Base-by-base conservation (phyloP, 2,329 filamentous ascomycete genomes). In the Bipolaris zeicola region DNA sequence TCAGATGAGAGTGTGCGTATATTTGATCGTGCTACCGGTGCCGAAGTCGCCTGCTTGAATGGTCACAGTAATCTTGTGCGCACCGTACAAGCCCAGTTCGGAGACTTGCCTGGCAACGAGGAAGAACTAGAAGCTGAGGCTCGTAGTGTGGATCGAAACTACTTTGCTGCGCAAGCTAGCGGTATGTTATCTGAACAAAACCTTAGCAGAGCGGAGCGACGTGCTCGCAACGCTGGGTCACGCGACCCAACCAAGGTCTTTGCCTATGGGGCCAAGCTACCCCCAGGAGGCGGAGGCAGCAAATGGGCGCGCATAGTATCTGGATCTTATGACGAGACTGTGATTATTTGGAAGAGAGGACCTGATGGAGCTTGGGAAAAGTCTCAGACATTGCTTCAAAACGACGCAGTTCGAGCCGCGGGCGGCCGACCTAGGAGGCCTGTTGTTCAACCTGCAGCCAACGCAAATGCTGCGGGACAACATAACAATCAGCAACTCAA, bases 1-100 rank as follows among this genome's bases (percentile, higher is more conserved):
- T 97, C 93, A 66, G 95, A 99, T 75, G 92, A 96, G 72, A 93
- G 95, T 38, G 92, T 99, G 31, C 92, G 95, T 65, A 95, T 99
- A 18, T 99, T 96, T 73, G 95, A 98, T 72, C 88, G 90, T 42
- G 84, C 86, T 43, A 92, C 92, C 0, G 90, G 90, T 3, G 88
- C 95, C 10, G 93, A 98, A 75, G 92, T 98, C 5, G 94, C 93
- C 14, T 94, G 90, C 69, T 82, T 99, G 7, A 84, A 88, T 48
- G 90, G 90, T 10, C 95, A 99, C 72, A 83, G 81, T 3, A 90
- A 91, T 63, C 85, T 99, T 16, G 95, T 99, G 22, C 88, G 95
- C 37, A 98, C 95, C 0, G 90, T 99, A 1, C 95, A 99, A 77
- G 94, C 95, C 20, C 92, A 92, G 6, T 98, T 97, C 66, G 94